Conservation (phyloP, 768 basidiomycete genomes). For the Suillus subaureus region DNA sequence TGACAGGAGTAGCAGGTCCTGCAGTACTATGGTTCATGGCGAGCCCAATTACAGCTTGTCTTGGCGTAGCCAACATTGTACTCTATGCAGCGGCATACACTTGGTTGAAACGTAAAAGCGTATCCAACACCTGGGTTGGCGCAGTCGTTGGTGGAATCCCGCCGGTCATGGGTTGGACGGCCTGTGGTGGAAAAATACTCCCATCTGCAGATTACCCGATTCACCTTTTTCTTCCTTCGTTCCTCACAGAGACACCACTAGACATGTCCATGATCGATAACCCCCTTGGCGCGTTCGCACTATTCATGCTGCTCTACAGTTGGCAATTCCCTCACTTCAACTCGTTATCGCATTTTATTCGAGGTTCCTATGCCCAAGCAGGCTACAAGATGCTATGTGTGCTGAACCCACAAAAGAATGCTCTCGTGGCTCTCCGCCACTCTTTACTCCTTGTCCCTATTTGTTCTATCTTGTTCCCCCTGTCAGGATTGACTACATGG, state of each 20-base stretch:
- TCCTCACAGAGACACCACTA: conserved; percentile 45
- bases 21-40: conserved; percentile 78
- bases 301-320: conserved; percentile 86
- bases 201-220: conserved; percentile 64
- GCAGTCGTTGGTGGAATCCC: conserved; percentile 91
- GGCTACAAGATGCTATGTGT: conserved; percentile 94
- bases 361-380: conserved; percentile 87
- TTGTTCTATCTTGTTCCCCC: conserved; percentile 77
- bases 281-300: conserved; percentile 75
- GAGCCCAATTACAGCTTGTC: conserved; percentile 81
- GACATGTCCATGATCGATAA: conserved; percentile 68
- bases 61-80: conserved; percentile 83
- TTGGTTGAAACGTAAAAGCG: conserved; percentile 81
- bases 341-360: conserved; percentile 82
- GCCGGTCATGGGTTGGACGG: conserved; percentile 98
- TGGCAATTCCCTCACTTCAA: conserved; percentile 99
- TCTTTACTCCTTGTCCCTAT: conserved; percentile 74
- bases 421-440: conserved; percentile 85
- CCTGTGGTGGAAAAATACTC: conserved; percentile 79
- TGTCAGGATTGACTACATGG: conserved; percentile 95
- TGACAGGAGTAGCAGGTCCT: conserved; percentile 79
- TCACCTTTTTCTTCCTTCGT: conserved; percentile 61
- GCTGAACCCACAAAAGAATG: conserved; percentile 74
- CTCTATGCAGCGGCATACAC: conserved; percentile 95
- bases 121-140: conserved; percentile 93